Base-by-base conservation (phyloP, 2,329 filamentous ascomycete species). In the Knufia petricola region DNA sequence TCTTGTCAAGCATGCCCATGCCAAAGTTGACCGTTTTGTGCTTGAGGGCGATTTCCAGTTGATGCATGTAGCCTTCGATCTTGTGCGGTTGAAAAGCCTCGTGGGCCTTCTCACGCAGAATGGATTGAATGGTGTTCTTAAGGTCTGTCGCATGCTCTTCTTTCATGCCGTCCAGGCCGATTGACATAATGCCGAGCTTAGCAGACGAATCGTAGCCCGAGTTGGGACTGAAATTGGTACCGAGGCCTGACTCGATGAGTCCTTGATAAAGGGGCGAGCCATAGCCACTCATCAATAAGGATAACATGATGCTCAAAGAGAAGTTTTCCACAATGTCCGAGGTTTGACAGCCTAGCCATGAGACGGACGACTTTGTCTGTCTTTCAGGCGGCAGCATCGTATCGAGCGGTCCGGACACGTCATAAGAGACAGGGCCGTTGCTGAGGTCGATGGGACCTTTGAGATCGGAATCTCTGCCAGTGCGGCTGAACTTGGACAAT, bases 1-100 rank as follows among this genome's bases (percentile, higher is more conserved):
- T 75, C 36, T 90, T 81, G 58, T 95, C 87, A 66, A 98, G 79
- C 46, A 96, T 78, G 15, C 83, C 82, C 75, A 95, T 87, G 12
- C 92, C 92, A 62, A 98, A 98, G 60, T 85, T 88, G 48, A 92
- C 87, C 0, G 88, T 95, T 73, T 96, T 96, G 70, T 98, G 88
- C 69, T 95, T 95, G 42, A 96, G 70, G 0, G 82, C 77, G n/a
- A 98, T 75, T 63, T 98, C 92, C 3, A 96, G 70, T 65, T 96
- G 90, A 64, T 98, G 92, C 47, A 98, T 75, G 54, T 94, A 85
- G 2, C 92, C 92, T 54, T 95, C 87, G 51, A 98, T 87, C 66
- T 98, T 98, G 58, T 82, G 80, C 59, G 82, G 76, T 51, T 92
- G 88, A 58, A 98, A 95, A 0, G 92, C 90, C 51, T 82, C 85